Evolutionary conservation across 768 basidiomycete species (phyloP), one percentile per base, ranked within the genome.

Genomic region (Russula emetica): DNA sequence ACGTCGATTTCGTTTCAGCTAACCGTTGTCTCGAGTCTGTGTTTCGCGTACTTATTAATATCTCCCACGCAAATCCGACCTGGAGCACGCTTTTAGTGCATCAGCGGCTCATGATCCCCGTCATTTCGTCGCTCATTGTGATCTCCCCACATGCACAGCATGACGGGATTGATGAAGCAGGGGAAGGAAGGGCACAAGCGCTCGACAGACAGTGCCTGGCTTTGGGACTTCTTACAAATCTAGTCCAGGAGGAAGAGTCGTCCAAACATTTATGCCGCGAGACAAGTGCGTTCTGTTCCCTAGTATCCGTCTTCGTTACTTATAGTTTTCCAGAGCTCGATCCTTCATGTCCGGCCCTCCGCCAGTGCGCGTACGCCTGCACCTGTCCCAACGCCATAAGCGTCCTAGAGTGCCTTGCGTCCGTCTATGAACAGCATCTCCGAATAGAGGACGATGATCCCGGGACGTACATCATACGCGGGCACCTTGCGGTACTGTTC

Each of bases 181-280:
- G 68, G 24, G 73, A 75, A 26, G 64, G 69, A 18, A 69, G 74
- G 0, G 75, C 78, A 5, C 77, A 81, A 44, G 75, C 80, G 4
- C 76, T 89, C n/a, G 92, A 93, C 70, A 78, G 81, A 38, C 76
- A 91, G 5, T 92, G 90, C 72, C 84, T 93, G 30, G 81, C 85
- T 7, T 79, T 93, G 6, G 91, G 86, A 1, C 75, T 92, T 11
- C 75, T 92, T 45, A 90, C 89, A 58, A 92, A 92, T 72, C 76
- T 92, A 49, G 83, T 90, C 0, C 87, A 91, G 69, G 76, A 76
- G 6, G 75, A 79, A n/a, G 77, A 79, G 0, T 76, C 73, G n/a
- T 78, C 80, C 11, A 83, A 82, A 50, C 72, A 78, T 42, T 68
- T 76, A 2, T 71, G 84, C 10, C 78, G 80, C 47, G 76, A 78